A percentile compares a stretch with the other conserved stretches of the same genome.
Conservation (phyloP, 108 stramenopile species). For the Fragilariopsis cylindrus region DNA sequence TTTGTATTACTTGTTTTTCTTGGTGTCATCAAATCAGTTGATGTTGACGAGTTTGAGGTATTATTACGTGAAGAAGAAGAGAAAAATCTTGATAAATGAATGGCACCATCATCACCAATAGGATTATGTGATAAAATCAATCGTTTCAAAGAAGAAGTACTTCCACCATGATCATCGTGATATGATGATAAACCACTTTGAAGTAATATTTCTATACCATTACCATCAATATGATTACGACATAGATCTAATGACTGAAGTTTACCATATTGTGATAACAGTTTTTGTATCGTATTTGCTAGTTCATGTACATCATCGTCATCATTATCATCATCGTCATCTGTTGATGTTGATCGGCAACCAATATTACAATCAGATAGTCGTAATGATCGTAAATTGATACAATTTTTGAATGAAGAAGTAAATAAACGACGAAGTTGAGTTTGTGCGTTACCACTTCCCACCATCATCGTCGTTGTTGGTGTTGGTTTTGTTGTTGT, state of each 20-base stretch:
- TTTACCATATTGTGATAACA: neutral
- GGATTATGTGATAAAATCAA: conserved; percentile 38
- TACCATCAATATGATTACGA: conserved; percentile 23
- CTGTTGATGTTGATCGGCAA: too few species aligned
- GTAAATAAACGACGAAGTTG: neutral
- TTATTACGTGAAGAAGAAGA: conserved; percentile 1
- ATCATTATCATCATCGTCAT: neutral
- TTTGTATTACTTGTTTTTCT: neutral
- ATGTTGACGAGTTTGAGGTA: neutral
- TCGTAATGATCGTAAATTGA: conserved; percentile 18
- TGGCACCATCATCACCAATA: conserved; percentile 40
- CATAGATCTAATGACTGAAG: conserved; percentile 20
- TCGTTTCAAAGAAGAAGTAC: conserved; percentile 2
- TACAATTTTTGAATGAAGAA: conserved; percentile 9
- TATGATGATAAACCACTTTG: neutral
- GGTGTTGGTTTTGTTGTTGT: neutral
- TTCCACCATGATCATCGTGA: too few species aligned
- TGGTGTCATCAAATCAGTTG: neutral
- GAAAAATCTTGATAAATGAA: conserved; percentile 17
- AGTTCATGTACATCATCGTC: neutral
- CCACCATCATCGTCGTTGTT: too few species aligned
- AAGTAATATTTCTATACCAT: neutral
- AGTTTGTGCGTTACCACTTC: too few species aligned
- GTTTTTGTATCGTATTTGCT: neutral
- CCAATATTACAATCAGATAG: conserved; percentile 28